These are phyloP conservation scores for Aureobasidium sp. DNA, from an alignment of 2,329 filamentous ascomycete genomes.

Conservation along the genomic window DNA sequence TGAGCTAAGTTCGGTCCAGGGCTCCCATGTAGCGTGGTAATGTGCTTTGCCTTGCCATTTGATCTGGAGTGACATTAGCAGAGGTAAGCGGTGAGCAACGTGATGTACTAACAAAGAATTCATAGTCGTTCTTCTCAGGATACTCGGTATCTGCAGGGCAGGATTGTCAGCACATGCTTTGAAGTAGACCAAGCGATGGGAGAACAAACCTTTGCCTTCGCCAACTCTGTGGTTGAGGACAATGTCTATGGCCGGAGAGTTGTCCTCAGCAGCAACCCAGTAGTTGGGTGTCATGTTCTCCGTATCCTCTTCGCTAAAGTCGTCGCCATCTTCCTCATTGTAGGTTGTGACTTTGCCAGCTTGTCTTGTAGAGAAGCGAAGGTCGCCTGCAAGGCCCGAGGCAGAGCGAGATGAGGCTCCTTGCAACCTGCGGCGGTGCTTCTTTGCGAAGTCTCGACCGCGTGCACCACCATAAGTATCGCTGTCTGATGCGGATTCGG, in stretches of 20 bases:
- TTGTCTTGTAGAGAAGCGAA: conserved; percentile 83
- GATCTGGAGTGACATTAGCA: conserved; percentile 48
- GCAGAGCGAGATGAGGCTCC: conserved; percentile 51
- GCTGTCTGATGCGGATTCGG: conserved; percentile 58
- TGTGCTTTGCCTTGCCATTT: conserved; percentile 98
- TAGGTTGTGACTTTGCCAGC: conserved; percentile 66
- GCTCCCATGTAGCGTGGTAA: conserved; percentile 93
- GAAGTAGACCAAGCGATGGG: neutral
- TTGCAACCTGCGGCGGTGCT: conserved; percentile 62
- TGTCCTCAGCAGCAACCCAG: conserved; percentile 64
- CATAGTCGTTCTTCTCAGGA: conserved; percentile 67
- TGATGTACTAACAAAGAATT: conserved; percentile 51
- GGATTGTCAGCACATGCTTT: neutral
- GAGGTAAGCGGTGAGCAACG: neutral
- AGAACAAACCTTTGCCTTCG: conserved; percentile 43
- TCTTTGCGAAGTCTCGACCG: conserved; percentile 59
- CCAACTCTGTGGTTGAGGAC: conserved; percentile 79
- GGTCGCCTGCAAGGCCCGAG: conserved; percentile 58
- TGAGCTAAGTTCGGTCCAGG: conserved; percentile 61
- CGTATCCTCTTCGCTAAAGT: conserved; percentile 49
- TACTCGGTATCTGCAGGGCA: conserved; percentile 22
- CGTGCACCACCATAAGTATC: conserved; percentile 72
- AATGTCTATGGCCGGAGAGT: conserved; percentile 77
- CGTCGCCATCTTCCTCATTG: conserved; percentile 56
- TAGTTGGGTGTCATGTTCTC: conserved; percentile 59